phyloP scores from a whole-genome alignment of 2,329 filamentous ascomycete species.

The Sclerotiophoma versabilis region DNA sequence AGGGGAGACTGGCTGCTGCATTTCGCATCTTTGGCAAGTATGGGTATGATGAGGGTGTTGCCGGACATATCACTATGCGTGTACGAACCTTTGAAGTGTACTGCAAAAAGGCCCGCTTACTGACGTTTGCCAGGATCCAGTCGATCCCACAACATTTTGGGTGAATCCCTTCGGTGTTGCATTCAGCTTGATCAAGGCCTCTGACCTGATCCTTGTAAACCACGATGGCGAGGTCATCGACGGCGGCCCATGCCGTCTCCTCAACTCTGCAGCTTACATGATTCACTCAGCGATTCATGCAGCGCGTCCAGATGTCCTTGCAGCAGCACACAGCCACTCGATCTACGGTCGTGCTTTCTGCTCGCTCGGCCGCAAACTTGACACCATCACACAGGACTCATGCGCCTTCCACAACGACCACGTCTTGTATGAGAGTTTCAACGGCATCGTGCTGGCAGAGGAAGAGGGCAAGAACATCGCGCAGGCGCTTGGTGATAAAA shows the following conservation, averaged over 20 bases:
- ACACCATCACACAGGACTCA: constrained; percentile 66
- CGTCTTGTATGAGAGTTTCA: constrained; percentile 61
- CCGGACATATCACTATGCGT: constrained; percentile 68
- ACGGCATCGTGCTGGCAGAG: constrained; percentile 60
- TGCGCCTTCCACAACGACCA: constrained; percentile 63
- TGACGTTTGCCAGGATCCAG: constrained; percentile 55
- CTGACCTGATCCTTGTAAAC: constrained; percentile 72
- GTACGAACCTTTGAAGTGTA: constrained; percentile 32
- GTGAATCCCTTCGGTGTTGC: constrained; percentile 71
- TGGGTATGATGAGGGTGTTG: constrained; percentile 57
- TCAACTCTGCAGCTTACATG: constrained; percentile 61
- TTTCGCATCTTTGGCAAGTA: constrained; percentile 51
- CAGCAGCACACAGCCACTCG: constrained; percentile 66
- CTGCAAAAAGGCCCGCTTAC: background rate
- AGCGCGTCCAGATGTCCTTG: constrained; percentile 65
- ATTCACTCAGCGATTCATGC: constrained; percentile 67
- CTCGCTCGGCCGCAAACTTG: constrained; percentile 64
- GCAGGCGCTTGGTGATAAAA: constrained; percentile 55
- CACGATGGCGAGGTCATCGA: constrained; percentile 68
- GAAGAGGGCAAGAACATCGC: constrained; percentile 64
- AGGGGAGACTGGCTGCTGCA: constrained; percentile 48
- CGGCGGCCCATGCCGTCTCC: constrained; percentile 57
- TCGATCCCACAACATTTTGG: constrained; percentile 68
- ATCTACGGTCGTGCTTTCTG: constrained; percentile 69
- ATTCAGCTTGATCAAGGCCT: constrained; percentile 68